These are phyloP conservation scores for Phytophthora tentaculata DNA, from an alignment of 352 stramenopile genomes.

Conservation along the genomic window DNA sequence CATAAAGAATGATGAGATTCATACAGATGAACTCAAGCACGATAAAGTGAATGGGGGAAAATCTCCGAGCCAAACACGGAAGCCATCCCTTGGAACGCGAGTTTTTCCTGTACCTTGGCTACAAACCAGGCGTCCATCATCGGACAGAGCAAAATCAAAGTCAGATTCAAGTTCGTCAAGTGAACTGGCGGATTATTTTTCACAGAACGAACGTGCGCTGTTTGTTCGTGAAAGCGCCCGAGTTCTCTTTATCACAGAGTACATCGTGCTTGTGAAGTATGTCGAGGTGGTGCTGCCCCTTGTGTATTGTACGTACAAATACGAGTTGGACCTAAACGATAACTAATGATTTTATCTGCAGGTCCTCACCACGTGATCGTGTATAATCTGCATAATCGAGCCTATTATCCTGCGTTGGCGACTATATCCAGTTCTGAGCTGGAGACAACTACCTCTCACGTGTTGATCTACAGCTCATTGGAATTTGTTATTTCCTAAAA, in stretches of 20 bases:
- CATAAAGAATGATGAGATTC: neutral
- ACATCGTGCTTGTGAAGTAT: conserved; percentile 49
- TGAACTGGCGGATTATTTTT: conserved; percentile 15
- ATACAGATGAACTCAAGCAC: neutral
- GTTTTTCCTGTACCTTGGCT: neutral
- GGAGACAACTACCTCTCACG: conserved; percentile 2
- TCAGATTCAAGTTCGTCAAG: neutral
- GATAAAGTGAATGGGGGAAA: neutral
- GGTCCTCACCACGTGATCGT: conserved; percentile 15
- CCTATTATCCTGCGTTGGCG: conserved; percentile 28
- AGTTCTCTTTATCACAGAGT: conserved; percentile 48
- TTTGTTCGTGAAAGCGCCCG: conserved; percentile 37
- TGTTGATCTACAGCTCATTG: conserved; percentile 23
- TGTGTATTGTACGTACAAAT: conserved; percentile 35
- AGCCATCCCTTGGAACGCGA: conserved; percentile 4
- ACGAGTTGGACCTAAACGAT: neutral
- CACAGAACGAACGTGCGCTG: conserved; percentile 12
- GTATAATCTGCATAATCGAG: conserved; percentile 32
- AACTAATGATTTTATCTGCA: conserved; percentile 7
- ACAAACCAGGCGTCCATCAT: neutral
- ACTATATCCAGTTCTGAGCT: conserved; percentile 8
- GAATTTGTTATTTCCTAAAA: conserved; percentile 24
- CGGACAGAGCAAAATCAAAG: neutral
- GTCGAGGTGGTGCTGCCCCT: conserved; percentile 45
- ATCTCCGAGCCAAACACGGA: conserved; percentile 2